Evolutionary conservation across 2,329 filamentous ascomycete species (phyloP), one percentile per base, ranked within the genome.

Genomic region (Cryphonectria parasitica): DNA sequence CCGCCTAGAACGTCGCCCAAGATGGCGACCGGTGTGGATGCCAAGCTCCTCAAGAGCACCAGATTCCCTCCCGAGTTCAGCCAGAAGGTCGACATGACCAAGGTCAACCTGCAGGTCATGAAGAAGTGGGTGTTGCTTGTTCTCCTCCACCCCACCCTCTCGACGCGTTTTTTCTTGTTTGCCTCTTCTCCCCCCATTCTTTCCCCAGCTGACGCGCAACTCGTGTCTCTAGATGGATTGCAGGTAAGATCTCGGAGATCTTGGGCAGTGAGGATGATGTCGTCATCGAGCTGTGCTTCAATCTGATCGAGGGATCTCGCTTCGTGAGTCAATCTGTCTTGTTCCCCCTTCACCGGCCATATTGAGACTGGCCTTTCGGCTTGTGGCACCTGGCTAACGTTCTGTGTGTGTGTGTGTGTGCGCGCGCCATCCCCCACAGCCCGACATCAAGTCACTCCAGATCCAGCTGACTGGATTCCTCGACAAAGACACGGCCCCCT

Each of bases 81-180:
- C 79, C 90, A 93, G 79, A 98, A 98, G 84, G 96, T 99, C 74
- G 95, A 99, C 84, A 97, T 97, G 89, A 89, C 91, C 76, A 98
- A 98, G 84, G 94, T 99, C 81, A 98, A 99, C 79, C 86, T 97
- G 66, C 94, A 97, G 81, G 93, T 99, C 69, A 97, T 99, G 90
- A 98, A 98, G 87, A 97, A 96, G 93, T 97, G 79, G 78, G 90
- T 82, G 72, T 31, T 61, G 28, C 31, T 22, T 45, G 13, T 31
- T 31, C 17, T 3, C 3, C 52, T 8, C 67, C 64, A 65, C 67
- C n/a, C 61, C 36, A 43, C 58, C 34, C 64, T 34, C 25, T 15
- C 5, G 19, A 39, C 31, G 60, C 34, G 31, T 62, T 17, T 15
- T 39, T 17, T 39, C 11, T 19, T 1, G 17, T 25, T 17, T 34